Conservation (phyloP, 192 early-diverging fungal species). For the Gonapodya prolifera region DNA sequence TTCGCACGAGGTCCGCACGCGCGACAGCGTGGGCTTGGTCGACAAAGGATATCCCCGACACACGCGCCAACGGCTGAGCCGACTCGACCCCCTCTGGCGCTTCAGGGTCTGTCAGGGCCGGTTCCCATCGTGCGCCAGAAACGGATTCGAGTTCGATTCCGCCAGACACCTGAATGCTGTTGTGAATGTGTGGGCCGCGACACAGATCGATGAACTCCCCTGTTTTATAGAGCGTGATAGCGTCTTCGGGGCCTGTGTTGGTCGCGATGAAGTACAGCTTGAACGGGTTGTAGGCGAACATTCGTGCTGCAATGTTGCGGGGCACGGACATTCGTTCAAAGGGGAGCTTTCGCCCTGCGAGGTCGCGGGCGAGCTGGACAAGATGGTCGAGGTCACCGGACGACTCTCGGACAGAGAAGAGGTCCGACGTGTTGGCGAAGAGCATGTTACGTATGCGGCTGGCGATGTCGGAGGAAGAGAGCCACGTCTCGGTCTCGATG, state of each 20-base stretch:
- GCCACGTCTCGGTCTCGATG: constrained; percentile 9
- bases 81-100: not conserved
- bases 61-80: constrained; percentile 37
- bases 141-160: constrained; percentile 35
- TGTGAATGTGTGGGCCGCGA: constrained; percentile 62
- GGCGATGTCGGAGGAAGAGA: constrained; percentile 18
- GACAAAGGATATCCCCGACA: constrained; percentile 62
- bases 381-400: constrained; percentile 38
- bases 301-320: constrained; percentile 36
- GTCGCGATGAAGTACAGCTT: constrained; percentile 51
- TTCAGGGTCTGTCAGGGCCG: constrained; percentile 12
- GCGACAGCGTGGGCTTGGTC: constrained; percentile 30
- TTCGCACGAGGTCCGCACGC: constrained; percentile 33
- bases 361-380: constrained; percentile 30
- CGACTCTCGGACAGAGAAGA: constrained; percentile 25
- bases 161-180: constrained; percentile 40
- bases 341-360: constrained; percentile 31
- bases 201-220: constrained; percentile 65
- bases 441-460: constrained; percentile 11
- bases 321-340: constrained; percentile 56
- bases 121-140: constrained; percentile 50
- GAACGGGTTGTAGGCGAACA: constrained; percentile 63
- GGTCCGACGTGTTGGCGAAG: constrained; percentile 14
- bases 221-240: constrained; percentile 53
- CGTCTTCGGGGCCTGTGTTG: constrained; percentile 7